Percentiles rank a stretch among this genome's conserved stretches.
These are phyloP conservation scores for Spencermartinsiella ligniputridi DNA, from an alignment of 1,139 yeast genomes.

Conservation along the genomic window DNA sequence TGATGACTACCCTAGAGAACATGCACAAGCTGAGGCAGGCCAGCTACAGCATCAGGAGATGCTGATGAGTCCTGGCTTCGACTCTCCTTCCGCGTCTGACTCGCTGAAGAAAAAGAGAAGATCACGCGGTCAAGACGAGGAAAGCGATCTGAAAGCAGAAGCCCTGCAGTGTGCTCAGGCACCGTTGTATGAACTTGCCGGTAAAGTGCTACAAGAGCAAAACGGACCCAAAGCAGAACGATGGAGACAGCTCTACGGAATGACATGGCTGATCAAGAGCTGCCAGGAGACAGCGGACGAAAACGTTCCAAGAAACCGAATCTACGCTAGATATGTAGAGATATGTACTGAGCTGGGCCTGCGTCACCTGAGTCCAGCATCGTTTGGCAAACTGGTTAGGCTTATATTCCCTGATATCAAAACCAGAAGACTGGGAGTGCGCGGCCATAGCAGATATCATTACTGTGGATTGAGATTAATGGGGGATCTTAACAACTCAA, in stretches of 20 bases:
- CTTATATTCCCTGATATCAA: slow-evolving; percentile 69
- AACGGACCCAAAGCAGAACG: slow-evolving; percentile 43
- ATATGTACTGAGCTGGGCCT: slow-evolving; percentile 63
- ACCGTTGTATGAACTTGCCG: not conserved
- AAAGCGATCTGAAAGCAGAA: slow-evolving; percentile 1
- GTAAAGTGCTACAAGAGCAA: slow-evolving; percentile 1
- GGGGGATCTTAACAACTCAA: slow-evolving; percentile 40
- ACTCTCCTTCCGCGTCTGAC: not conserved
- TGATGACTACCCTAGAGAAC: not conserved
- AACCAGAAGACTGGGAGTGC: slow-evolving; percentile 79
- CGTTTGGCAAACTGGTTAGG: slow-evolving; percentile 79
- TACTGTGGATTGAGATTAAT: slow-evolving; percentile 76
- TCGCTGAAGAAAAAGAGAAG: not conserved
- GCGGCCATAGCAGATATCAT: slow-evolving; percentile 88
- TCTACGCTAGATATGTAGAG: slow-evolving; percentile 75
- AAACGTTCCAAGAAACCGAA: slow-evolving; percentile 77
- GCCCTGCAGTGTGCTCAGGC: not conserved
- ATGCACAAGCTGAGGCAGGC: not conserved
- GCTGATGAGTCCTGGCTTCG: not conserved
- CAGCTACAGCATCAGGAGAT: not conserved
- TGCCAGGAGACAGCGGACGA: slow-evolving; percentile 64
- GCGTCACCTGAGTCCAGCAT: slow-evolving; percentile 78
- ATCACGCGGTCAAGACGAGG: slow-evolving; percentile 3
- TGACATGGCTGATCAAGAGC: slow-evolving; percentile 70
- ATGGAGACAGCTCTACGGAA: slow-evolving; percentile 72